Conservation (phyloP, 441 rosid species). For the Corymbia citriodora region DNA sequence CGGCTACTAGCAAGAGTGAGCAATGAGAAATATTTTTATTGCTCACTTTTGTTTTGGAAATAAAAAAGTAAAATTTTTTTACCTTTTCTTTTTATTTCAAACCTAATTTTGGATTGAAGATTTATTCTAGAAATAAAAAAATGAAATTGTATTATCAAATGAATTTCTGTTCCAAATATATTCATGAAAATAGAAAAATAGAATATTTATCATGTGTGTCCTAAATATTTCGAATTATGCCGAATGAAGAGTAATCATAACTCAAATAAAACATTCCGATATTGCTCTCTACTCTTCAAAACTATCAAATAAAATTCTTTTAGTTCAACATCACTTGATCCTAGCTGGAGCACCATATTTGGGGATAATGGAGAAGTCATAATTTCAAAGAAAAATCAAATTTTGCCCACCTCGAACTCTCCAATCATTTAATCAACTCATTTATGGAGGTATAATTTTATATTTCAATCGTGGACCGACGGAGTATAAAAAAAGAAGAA, state of each 20-base stretch:
- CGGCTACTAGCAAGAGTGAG: accelerated
- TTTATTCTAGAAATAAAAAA: accelerated
- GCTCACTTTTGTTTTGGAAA: accelerated
- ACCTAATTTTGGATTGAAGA: accelerated
- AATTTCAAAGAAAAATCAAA: background rate
- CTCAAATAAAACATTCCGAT: background rate
- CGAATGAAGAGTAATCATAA: background rate
- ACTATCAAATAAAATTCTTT: background rate
- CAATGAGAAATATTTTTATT: accelerated
- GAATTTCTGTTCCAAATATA: no score
- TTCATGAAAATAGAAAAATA: no score
- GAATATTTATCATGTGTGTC: accelerated
- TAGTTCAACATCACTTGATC: background rate
- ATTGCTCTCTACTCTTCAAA: background rate
- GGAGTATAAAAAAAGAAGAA: background rate
- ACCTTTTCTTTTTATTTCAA: background rate
- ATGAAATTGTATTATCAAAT: background rate
- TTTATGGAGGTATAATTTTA: background rate
- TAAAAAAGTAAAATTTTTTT: accelerated
- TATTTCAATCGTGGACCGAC: background rate
- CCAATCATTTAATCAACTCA: background rate
- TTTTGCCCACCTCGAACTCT: background rate
- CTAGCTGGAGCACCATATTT: background rate
- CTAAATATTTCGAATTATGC: no score
- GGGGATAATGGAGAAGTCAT: background rate